These are phyloP conservation scores for Debaryomyces subglobosus DNA, from an alignment of 1,139 yeast genomes.

Conservation along the genomic window DNA sequence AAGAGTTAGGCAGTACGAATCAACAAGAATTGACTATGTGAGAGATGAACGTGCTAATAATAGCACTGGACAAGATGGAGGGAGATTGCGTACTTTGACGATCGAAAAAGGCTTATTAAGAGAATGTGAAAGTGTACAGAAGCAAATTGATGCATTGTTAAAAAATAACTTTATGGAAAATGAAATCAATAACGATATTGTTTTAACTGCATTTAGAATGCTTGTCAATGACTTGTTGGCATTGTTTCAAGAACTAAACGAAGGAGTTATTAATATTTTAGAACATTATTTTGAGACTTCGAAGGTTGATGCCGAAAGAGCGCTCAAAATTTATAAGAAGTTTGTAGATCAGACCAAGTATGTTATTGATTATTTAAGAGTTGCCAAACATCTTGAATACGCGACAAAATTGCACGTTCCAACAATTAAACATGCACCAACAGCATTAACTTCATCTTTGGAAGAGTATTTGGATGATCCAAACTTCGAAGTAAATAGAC, in stretches of 20 bases:
- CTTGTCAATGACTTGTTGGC: constrained; percentile 84
- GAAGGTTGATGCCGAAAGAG: constrained; percentile 81
- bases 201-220: constrained; percentile 81
- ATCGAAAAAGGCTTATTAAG: constrained; percentile 84
- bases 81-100: constrained; percentile 62
- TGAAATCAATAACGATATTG: constrained; percentile 80
- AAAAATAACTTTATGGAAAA: constrained; percentile 73
- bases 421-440: constrained; percentile 95
- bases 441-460: constrained; percentile 82
- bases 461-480: constrained; percentile 89
- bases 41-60: constrained; percentile 64
- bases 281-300: constrained; percentile 96
- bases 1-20: constrained; percentile 69
- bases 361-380: constrained; percentile 83
- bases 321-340: constrained; percentile 77
- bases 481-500: constrained; percentile 78
- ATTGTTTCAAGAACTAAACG: constrained; percentile 86
- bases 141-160: constrained; percentile 75
- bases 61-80: constrained; percentile 50
- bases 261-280: constrained; percentile 88
- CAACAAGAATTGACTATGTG: constrained; percentile 74
- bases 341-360: constrained; percentile 87
- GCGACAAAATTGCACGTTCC: constrained; percentile 92
- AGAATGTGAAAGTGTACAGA: constrained; percentile 83
- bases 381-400: constrained; percentile 85